Percentiles rank a stretch among this genome's conserved stretches.
Evolutionary conservation across 176 grass and related monocot species (phyloP).

Genomic region (Bolboschoenus planiculmis): DNA sequence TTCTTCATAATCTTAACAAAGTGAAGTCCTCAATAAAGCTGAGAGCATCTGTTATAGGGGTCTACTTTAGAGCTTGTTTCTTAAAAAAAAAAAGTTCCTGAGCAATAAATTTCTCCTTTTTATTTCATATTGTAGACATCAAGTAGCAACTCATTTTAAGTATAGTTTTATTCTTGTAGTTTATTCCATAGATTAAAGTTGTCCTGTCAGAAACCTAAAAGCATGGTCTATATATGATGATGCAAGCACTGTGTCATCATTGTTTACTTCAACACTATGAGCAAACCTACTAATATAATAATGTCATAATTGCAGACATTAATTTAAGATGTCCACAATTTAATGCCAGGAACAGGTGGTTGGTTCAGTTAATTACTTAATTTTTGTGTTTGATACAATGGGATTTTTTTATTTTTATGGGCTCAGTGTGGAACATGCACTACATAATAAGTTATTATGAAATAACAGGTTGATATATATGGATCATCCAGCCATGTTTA

Average conservation of each 20-base stretch:
- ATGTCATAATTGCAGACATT: not conserved
- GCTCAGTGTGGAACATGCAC: not conserved
- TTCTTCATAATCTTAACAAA: not conserved
- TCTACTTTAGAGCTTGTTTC: too few species aligned
- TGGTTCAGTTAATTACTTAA: not conserved
- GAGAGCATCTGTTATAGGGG: too few species aligned
- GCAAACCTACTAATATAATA: not conserved
- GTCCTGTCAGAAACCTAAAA: not conserved
- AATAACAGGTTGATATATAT: not conserved
- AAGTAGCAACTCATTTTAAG: too few species aligned
- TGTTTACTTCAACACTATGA: not conserved
- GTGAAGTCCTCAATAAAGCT: not conserved
- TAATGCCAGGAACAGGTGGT: not conserved
- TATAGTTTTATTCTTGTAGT: not conserved
- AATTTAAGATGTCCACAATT: not conserved
- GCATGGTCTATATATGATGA: not conserved
- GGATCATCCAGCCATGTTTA: not conserved
- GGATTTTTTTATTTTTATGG: not conserved
- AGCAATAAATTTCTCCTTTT: too few species aligned
- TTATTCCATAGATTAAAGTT: not conserved
- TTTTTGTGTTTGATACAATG: not conserved
- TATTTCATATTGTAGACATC: too few species aligned
- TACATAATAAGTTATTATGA: not conserved
- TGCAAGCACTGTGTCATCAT: not conserved
- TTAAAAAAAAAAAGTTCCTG: too few species aligned